phyloP scores from a whole-genome alignment of 139 green algal species.

The Chlorella vulgaris region DNA sequence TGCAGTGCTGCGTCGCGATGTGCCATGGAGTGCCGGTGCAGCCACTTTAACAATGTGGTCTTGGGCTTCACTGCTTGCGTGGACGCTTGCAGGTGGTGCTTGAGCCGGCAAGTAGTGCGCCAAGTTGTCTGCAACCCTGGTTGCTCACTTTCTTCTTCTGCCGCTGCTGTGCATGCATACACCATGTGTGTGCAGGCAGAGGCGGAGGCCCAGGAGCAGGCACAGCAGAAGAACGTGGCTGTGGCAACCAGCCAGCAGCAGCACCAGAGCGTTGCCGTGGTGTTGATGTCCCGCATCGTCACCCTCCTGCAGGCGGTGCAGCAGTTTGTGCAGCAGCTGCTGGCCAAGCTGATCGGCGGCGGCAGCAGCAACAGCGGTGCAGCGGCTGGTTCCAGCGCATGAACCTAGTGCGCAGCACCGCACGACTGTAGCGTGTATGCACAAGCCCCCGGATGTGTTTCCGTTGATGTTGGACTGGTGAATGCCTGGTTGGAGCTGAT shows the following conservation, averaged over 20 bases:
- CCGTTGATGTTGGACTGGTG: too few relatives aligned
- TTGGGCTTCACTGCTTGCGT: too few relatives aligned
- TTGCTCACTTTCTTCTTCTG: too few relatives aligned
- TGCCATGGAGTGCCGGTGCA: background rate
- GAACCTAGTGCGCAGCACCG: background rate
- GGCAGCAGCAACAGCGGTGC: constrained; percentile 10
- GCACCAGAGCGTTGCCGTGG: background rate
- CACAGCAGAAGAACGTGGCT: background rate
- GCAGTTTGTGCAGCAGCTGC: constrained; percentile 6
- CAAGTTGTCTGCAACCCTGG: too few relatives aligned
- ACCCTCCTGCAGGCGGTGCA: background rate
- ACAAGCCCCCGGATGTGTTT: too few relatives aligned
- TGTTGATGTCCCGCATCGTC: background rate
- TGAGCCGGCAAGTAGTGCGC: too few relatives aligned
- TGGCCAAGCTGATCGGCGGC: constrained; percentile 2
- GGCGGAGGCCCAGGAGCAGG: constrained; percentile 3
- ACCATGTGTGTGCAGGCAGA: background rate
- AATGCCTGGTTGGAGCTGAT: too few relatives aligned
- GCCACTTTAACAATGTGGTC: too few relatives aligned
- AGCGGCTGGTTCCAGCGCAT: constrained; percentile 16
- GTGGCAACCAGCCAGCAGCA: background rate
- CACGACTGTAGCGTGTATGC: background rate
- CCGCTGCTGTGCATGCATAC: too few relatives aligned
- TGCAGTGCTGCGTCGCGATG: too few relatives aligned
- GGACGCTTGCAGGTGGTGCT: too few relatives aligned